Evolutionary conservation across 2,329 filamentous ascomycete genomes (phyloP), one percentile per base, ranked within the genome.

Genomic region (Colletotrichum sojae): DNA sequence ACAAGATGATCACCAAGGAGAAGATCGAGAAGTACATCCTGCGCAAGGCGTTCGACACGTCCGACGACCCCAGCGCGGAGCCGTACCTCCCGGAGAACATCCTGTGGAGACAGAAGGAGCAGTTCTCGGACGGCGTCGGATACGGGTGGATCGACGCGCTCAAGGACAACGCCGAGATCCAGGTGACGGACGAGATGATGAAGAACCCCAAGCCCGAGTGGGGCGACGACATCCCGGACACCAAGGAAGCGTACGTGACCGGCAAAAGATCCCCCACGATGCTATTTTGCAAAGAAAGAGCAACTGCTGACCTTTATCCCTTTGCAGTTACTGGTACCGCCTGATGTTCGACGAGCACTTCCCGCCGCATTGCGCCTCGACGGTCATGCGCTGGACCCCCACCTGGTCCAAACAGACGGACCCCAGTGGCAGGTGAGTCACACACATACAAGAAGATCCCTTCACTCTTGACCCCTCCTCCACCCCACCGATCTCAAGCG

Each of bases 291-390:
- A 22, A 63, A 64, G 12, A 25, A 31, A 63, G 20, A 65, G 9
- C 25, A 36, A 49, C 15, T 25, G 65, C 77, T 82, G 62, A 81
- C 72, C 10, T 22, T 46, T 45, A 39, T 46, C 6, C 54, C 53
- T 16, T 40, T 54, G 55, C 74, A 92, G 90, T 54, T 97, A 97
- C 88, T 99, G 96, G 96, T 99, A 99, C 85, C 92, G 96, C 76
- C 88, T 85, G 80, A 98, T 99, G 95, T 99, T 98, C 80, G 96
- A 99, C 81, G 95, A 99, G 88, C 95, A 97, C 83, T 99, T 98
- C 89, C 96, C 96, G 54, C 88, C 91, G 65, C 91, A 91, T 78
- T 98, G 95, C 79, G 97, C 96, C 9, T 91, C 89, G 69, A 99
- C 96, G 8, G 96, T 99, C 62, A 92, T 94, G 93, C 89, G 96